Evolutionary conservation across 2,329 filamentous ascomycete species (phyloP), one percentile per base, ranked within the genome.

Genomic region (Orbilia ellipsospora): DNA sequence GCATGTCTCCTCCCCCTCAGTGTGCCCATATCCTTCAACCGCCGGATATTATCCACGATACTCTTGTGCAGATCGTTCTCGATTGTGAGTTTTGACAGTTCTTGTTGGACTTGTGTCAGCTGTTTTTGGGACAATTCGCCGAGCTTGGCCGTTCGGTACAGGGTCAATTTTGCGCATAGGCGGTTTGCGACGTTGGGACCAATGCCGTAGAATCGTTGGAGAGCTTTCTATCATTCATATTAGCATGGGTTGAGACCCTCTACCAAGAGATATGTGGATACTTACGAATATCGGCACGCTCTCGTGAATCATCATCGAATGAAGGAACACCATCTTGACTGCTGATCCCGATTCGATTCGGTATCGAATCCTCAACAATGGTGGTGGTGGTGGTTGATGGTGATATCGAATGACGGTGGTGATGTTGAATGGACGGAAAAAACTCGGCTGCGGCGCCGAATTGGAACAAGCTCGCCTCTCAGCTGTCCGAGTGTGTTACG

Each of bases 1-100:
- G 94, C 94, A 85, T 99, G 95, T 78, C 95, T 86, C 82, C 92
- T 90, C 78, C 95, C 95, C 63, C 95, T 86, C 81, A 96, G 96
- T 2, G 90, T 90, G 59, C 94, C 94, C 85, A 97, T 97, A 80
- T 97, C 94, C 82, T 91, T 92, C 82, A 99, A 81, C 73, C 94
- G 86, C 81, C 86, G 86, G 79, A 99, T 96, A 81, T 98, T 95
- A 59, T 97, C 92, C 80, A 90, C 87, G 44, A 97, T 84, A 73
- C 92, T 85, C 81, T 91, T 88, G 80, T 89, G 86, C 78, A 96
- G 86, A 80, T 98, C 94, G 82, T 91, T 96, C 83, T 97, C 95
- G 80, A 98, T 92, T 74, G 91, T 96, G 92, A 99, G 94, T 65
- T 89, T 90, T 15, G 93, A 92, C 48, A 99, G 86, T 80, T 96